phyloP scores from a whole-genome alignment of 164 flowering plant species.

The Hamamelis virginiana region DNA sequence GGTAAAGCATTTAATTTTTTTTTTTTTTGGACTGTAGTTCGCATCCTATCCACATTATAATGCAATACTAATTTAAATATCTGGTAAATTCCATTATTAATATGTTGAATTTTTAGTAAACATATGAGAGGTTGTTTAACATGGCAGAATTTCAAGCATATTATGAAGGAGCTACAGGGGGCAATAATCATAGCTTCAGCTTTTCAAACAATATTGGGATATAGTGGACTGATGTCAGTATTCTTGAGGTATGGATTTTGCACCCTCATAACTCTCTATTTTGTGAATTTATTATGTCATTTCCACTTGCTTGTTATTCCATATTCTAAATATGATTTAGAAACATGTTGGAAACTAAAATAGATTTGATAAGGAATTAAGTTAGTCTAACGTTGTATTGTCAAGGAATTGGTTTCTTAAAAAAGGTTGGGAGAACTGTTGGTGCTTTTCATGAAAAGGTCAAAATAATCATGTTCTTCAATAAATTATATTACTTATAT shows the following conservation, averaged over 20 bases:
- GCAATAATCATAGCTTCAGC: constrained; percentile 87
- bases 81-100: background rate
- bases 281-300: background rate
- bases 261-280: background rate
- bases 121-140: background rate
- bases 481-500: background rate
- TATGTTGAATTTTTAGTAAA: background rate
- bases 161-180: constrained; percentile 94
- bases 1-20: too few relatives aligned
- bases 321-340: background rate
- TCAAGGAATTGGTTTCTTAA: too few relatives aligned
- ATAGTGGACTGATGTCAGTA: constrained; percentile 89
- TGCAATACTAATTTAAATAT: background rate
- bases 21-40: background rate
- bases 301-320: background rate
- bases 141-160: constrained; percentile 88
- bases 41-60: background rate
- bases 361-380: background rate
- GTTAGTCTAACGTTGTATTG: too few relatives aligned
- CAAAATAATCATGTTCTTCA: background rate
- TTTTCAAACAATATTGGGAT: constrained; percentile 85
- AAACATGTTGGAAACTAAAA: background rate
- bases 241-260: constrained; percentile 58
- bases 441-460: too few relatives aligned
- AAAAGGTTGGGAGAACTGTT: too few relatives aligned